Evolutionary conservation across 2,329 filamentous ascomycete species (phyloP), one percentile per base, ranked within the genome.

Genomic region (Eutypa lata): DNA sequence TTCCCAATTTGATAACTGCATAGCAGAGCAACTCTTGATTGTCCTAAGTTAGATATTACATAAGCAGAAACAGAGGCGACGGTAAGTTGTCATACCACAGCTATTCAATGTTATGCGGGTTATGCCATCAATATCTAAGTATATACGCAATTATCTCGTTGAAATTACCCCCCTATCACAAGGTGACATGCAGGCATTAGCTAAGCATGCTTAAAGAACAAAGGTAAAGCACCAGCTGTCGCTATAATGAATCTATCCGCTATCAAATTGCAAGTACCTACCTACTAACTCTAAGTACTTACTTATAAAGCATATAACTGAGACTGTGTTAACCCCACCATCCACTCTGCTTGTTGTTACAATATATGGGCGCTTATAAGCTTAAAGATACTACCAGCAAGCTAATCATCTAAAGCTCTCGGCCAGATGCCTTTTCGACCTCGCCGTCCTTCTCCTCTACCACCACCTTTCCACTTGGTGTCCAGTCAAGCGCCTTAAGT

Each of bases 401-500:
- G 35, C 35, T 14, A 18, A 38, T 16, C 13, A 38, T 53, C 53
- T 64, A 68, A 26, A 68, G 51, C 49, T 95, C 91, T 57, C 90
- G 82, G 53, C 91, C 91, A 42, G 82, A 84, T 47, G 89, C 85
- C 73, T 87, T 89, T 57, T 84, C 79, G 31, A 84, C 82, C 57
- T 84, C 79, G 31, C 84, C 82, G 66, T 80, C 81, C 21, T 64
- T 70, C 57, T 69, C 16, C 71, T 83, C 80, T 62, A 74, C 73
- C 33, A 74, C 65, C 19, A 78, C 71, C 66, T 81, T 82, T 61
- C 77, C 76, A 55, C 80, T 78, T 56, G 90, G 85, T 67, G 87
- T 86, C 92, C 93, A 99, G 59, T 90, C 87, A 55, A 99, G 81
- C 1, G 93, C 94, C 72, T 89, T 90, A 65, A 99, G 80, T 65